A percentile compares a stretch with the other conserved stretches of the same genome.
Evolutionary conservation across 192 early-diverging fungal species (phyloP).

Genomic region (Coemansia aciculifera): DNA sequence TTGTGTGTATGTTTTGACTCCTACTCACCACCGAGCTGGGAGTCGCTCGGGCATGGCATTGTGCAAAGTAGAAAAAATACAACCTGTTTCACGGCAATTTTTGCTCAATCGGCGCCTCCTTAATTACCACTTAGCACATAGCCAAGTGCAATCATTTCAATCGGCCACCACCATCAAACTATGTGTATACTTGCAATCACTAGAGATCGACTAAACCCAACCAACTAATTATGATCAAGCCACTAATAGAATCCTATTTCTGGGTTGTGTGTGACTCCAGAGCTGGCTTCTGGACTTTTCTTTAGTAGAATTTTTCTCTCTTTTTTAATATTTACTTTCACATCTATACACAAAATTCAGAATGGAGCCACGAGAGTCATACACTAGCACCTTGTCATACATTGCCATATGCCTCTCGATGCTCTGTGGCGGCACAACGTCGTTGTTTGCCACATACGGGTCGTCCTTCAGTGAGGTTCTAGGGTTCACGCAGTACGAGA

Average conservation of each 20-base stretch:
- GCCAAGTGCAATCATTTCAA: background rate
- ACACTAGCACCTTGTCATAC: slow-evolving; percentile 51
- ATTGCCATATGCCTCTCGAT: slow-evolving; percentile 47
- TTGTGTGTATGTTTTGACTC: background rate
- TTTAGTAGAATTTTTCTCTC: background rate
- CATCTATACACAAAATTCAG: slow-evolving; percentile 2
- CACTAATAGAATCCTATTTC: too few species aligned
- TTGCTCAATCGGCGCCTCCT: slow-evolving; percentile 1
- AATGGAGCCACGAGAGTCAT: slow-evolving; percentile 41
- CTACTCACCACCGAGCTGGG: background rate
- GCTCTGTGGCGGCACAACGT: slow-evolving; percentile 64
- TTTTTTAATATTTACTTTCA: background rate
- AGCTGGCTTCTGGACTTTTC: background rate
- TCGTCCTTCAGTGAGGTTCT: slow-evolving; percentile 55
- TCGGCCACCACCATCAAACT: background rate
- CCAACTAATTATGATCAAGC: too few species aligned
- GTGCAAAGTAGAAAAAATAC: background rate
- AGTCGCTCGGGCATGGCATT: background rate
- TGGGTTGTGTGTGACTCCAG: too few species aligned
- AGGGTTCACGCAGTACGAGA: slow-evolving; percentile 61
- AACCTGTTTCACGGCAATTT: background rate
- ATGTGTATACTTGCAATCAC: too few species aligned
- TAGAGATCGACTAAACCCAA: too few species aligned
- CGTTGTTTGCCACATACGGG: slow-evolving; percentile 66
- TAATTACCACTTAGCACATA: background rate